These are phyloP conservation scores for Huntiella savannae DNA, from an alignment of 2,329 filamentous ascomycete species.

Conservation along the genomic window DNA sequence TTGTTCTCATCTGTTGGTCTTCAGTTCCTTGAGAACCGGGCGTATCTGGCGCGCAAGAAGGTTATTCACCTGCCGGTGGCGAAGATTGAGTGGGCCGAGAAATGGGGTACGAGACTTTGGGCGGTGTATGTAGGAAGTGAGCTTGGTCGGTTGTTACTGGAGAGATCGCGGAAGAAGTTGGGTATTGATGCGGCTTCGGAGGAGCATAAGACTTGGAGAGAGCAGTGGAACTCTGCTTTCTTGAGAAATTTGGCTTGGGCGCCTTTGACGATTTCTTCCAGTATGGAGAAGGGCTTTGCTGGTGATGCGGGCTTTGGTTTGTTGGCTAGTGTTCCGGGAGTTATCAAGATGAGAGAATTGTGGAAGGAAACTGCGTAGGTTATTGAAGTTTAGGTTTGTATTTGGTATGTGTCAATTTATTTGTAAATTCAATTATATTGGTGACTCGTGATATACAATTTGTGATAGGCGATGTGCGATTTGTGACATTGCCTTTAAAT, in stretches of 20 bases:
- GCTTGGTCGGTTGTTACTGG: slow-evolving; percentile 41
- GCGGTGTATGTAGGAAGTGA: slow-evolving; percentile 59
- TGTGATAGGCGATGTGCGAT: too few relatives aligned
- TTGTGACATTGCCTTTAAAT: not conserved
- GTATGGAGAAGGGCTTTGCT: slow-evolving; percentile 40
- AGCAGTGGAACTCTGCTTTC: slow-evolving; percentile 45
- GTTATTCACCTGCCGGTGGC: slow-evolving; percentile 40
- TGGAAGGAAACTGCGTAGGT: slow-evolving; percentile 19
- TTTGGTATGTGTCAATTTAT: not conserved
- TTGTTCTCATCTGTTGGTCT: slow-evolving; percentile 48
- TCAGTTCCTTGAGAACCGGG: slow-evolving; percentile 68
- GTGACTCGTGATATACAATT: not conserved
- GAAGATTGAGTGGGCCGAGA: slow-evolving; percentile 40
- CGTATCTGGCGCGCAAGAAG: slow-evolving; percentile 56
- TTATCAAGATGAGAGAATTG: slow-evolving; percentile 22
- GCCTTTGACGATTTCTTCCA: slow-evolving; percentile 72
- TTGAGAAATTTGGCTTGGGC: slow-evolving; percentile 57
- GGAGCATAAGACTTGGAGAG: slow-evolving; percentile 27
- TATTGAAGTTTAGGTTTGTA: not conserved
- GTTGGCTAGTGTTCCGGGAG: slow-evolving; percentile 21
- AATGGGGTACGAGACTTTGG: slow-evolving; percentile 68
- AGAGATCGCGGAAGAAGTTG: slow-evolving; percentile 22
- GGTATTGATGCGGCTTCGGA: slow-evolving; percentile 17
- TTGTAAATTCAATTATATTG: too few relatives aligned
- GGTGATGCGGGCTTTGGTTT: slow-evolving; percentile 18